Evolutionary conservation across 257 asterid species (phyloP), one percentile per base, ranked within the genome.

Genomic region (Solanum sitiens): DNA sequence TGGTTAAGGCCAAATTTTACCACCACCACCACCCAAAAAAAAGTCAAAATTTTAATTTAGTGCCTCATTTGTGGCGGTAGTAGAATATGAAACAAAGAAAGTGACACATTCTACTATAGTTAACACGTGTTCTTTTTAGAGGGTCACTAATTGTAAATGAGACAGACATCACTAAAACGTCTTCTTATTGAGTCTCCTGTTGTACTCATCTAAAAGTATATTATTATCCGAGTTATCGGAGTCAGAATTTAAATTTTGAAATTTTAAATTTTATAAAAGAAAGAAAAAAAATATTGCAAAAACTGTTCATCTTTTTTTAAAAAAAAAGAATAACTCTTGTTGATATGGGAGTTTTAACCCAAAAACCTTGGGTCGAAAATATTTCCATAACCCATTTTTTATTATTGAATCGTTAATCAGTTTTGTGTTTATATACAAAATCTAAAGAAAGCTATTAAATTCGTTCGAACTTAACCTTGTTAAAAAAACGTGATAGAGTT

Each of bases 321-420:
- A 39, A 39, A 39, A 7, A 7, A 3, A 35, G 37, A 35, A 33
- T 3, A 35, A 39, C 42, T 7, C 8, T 2, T 40, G 11, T 40
- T 8, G 44, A 40, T 8, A 8, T 11, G 8, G 11, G 11, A 40
- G 11, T 40, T 8, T 2, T 40, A 40, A 40, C 1, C 44, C 11
- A 40, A 3, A 40, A 40, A 0, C 9, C 6, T 47, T 13, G 56
- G 1, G 18, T 47, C 0, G 2, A 47, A 47, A 47, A 5, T 0
- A 13, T 47, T 47, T 13, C 0, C 4, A 13, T 2, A 12, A 47
- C 0, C 2, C 7, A 0, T 47, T 47, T 0, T 6, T 47, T 47
- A 0, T 0, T 2, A 45, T 0, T 45, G 18, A 45, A 16, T 0
- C 12, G 16, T 45, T 15, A 45, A 45, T 0, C 15, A 44, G 2